Evolutionary conservation across 169 alveolate genomes (phyloP), one percentile per base, ranked within the genome.

Genomic region (Theileria parva): DNA sequence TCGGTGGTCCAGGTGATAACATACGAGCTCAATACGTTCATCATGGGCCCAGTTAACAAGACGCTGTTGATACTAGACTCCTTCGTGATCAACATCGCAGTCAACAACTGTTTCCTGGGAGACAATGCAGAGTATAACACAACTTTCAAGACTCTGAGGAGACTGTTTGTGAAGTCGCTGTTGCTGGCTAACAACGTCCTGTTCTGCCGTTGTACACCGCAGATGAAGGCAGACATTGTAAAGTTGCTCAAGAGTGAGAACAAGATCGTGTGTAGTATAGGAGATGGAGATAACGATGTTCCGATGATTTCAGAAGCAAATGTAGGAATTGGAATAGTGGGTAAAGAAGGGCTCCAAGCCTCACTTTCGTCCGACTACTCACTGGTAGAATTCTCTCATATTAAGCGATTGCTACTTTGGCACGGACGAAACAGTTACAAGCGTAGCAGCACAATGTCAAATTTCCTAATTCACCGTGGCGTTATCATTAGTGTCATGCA

Each of bases 261-360:
- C 25, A 86, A 92, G 69, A 91, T 98, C 74, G 95, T 97, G 0
- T 93, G 97, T 32, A 96, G 99, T 0, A 96, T 98, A 55, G 99
- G 99, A 13, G 99, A 98, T 89, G 99, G 99, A 6, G 99, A 99
- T n/a, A 98, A 98, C 83, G 99, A 98, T 85, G 99, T 98, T 21
- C 98, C 99, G 37, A 98, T 98, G 99, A 97, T 98, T 37, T 94
- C 92, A 78, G 98, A 92, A 66, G 97, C 97, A 51, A 95, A 96
- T 77, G 95, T 96, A 17, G 99, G 99, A 5, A 91, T 97, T 48
- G 99, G 99, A n/a, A 95, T 97, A 32, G 96, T 95, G 19, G 99
- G 99, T 37, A 97, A 96, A 79, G 99, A 97, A 88, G 99, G 99
- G 25, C 87, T 92, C 66, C 98, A 97, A 89, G 99, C 99, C 50